These are phyloP conservation scores for Exophiala lecanii-corni DNA, from an alignment of 2,329 filamentous ascomycete species.

Conservation along the genomic window DNA sequence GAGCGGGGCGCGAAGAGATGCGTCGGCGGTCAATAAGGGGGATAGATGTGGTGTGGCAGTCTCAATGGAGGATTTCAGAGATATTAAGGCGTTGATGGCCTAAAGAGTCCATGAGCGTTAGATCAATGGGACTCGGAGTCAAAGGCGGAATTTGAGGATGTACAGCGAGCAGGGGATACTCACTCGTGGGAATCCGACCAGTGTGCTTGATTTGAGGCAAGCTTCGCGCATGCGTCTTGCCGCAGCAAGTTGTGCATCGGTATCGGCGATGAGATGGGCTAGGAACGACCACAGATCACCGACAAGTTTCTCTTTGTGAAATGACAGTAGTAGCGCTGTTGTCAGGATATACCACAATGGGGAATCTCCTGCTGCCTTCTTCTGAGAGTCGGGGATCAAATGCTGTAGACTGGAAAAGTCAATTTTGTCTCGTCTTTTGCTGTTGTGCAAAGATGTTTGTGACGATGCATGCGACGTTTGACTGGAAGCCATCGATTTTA, in stretches of 20 bases:
- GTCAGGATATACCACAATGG: constrained; percentile 29
- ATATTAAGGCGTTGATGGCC: constrained; percentile 28
- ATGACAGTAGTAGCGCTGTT: constrained; percentile 26
- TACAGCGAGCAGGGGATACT: constrained; percentile 6
- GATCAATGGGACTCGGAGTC: too few species aligned
- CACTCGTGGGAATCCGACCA: constrained; percentile 30
- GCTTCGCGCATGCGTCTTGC: constrained; percentile 28
- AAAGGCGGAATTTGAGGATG: too few species aligned
- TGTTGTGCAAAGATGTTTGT: too few species aligned
- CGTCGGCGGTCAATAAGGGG: constrained; percentile 16
- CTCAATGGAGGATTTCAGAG: constrained; percentile 25
- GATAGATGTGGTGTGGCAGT: constrained; percentile 18
- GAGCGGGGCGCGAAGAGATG: constrained; percentile 22
- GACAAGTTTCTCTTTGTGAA: constrained; percentile 28
- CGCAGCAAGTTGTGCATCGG: constrained; percentile 14
- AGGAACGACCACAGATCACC: constrained; percentile 28
- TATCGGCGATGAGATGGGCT: constrained; percentile 2
- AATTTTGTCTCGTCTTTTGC: too few species aligned
- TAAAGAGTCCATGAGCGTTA: constrained; percentile 4
- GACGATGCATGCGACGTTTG: too few species aligned
- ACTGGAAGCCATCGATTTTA: too few species aligned
- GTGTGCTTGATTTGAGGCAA: constrained; percentile 29
- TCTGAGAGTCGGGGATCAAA: too few species aligned
- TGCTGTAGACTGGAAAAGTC: too few species aligned
- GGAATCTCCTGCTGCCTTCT: constrained; percentile 2